phyloP scores from a whole-genome alignment of 1,284 basidiomycete genomes.

The Cutaneotrichosporon sp. region DNA sequence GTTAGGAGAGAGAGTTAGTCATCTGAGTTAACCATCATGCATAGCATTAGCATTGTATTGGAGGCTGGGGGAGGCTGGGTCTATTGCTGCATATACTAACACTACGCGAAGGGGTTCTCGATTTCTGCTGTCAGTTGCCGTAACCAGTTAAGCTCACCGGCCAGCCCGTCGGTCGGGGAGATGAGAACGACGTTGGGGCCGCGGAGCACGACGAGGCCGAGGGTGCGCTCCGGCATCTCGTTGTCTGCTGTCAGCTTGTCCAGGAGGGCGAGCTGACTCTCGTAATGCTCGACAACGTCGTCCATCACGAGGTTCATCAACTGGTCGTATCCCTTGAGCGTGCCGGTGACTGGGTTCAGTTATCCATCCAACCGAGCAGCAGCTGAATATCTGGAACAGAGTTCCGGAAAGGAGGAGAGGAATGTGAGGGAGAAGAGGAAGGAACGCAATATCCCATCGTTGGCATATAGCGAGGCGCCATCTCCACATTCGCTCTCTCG shows the following conservation, averaged over 20 bases:
- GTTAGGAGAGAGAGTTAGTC: neutral
- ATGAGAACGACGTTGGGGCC: slow-evolving; percentile 90
- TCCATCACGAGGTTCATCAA: slow-evolving; percentile 79
- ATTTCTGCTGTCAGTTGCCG: slow-evolving; percentile 39
- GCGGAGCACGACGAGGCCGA: slow-evolving; percentile 83
- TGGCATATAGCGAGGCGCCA: too few relatives aligned
- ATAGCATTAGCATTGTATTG: slow-evolving; percentile 13
- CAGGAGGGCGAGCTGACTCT: slow-evolving; percentile 42
- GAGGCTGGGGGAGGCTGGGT: neutral
- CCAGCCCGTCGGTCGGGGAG: slow-evolving; percentile 88
- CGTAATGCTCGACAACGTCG: slow-evolving; percentile 54
- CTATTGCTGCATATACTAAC: slow-evolving; percentile 11
- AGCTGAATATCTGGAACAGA: neutral
- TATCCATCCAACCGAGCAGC: neutral
- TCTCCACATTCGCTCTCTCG: neutral
- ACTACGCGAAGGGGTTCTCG: slow-evolving; percentile 49
- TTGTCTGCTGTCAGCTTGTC: slow-evolving; percentile 58
- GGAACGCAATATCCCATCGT: neutral
- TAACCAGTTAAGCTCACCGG: slow-evolving; percentile 49
- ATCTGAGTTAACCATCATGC: neutral
- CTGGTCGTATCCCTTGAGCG: slow-evolving; percentile 94
- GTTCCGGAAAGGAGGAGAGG: neutral
- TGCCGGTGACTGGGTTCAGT: slow-evolving; percentile 70
- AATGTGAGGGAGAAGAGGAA: neutral
- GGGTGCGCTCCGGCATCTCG: slow-evolving; percentile 62